Evolutionary conservation across 257 asterid genomes (phyloP), one percentile per base, ranked within the genome.

Genomic region (Solanum gandarillasii): DNA sequence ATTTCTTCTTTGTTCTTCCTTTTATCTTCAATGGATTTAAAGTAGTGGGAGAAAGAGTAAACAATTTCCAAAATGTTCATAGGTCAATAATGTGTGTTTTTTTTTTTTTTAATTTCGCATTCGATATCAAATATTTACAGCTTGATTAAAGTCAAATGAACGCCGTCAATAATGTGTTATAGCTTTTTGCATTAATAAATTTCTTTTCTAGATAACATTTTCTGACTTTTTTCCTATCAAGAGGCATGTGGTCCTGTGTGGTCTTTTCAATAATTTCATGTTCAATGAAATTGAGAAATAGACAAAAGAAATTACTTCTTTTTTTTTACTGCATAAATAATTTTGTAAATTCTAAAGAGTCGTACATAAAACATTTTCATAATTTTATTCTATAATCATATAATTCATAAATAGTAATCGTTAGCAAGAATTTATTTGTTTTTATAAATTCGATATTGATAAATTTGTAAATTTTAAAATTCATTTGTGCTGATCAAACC

Each of bases 231-330:
- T 81, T 81, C 25, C 68, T 5, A 46, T 81, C 27, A 46, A 46
- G 67, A 27, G 18, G 68, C 85, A 46, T 46, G 85, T 81, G 68
- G 85, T 46, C 68, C 18, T 81, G 16, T 46, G 41, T 81, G 68
- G 85, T 39, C 65, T 48, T 81, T 81, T 46, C 62, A 52, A 75
- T 81, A 46, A 81, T 81, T 81, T 46, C 85, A 46, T 81, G 85
- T 81, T 39, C 41, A 29, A 46, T 81, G 41, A 81, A 81, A 16
- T 81, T 46, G 68, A 29, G 39, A 81, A 25, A 16, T 13, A 81
- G 39, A 81, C 41, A 27, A 81, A 7, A 74, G 4, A 21, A 35
- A 35, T 35, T 35, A 35, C 9, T 72, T 68, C n/a, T 27, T 0
- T 1, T 68, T 68, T 70, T 29, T 70, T 6, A 70, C 36, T 29